Evolutionary conservation across 148 eudicot genomes (phyloP).

Genomic region (Euryodendron excelsum): DNA sequence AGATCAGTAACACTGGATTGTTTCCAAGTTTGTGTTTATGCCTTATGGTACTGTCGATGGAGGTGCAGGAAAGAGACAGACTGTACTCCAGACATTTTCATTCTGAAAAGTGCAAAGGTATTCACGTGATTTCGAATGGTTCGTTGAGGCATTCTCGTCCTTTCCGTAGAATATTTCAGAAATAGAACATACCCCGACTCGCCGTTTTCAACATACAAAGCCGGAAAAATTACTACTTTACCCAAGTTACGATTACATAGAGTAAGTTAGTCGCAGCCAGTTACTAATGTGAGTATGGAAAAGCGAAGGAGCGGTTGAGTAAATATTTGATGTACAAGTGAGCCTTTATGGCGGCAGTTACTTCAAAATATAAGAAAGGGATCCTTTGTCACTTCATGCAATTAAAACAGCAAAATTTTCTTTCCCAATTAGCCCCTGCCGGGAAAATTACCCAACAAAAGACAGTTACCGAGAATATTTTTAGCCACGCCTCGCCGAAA

Average conservation of each 20-base stretch:
- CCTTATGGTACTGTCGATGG: too few relatives aligned
- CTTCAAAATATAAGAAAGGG: constrained; percentile 10
- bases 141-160: constrained; percentile 5
- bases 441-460: neutral
- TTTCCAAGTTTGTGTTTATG: too few relatives aligned
- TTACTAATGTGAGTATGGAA: neutral
- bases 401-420: neutral
- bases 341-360: too few relatives aligned
- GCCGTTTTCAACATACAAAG: neutral
- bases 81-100: neutral
- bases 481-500: neutral
- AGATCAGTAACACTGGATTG: too few relatives aligned
- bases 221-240: neutral
- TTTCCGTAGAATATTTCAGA: neutral
- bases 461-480: neutral
- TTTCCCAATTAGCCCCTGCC: neutral
- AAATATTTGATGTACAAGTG: constrained; percentile 3
- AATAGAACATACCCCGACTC: neutral
- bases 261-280: neutral
- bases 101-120: too few relatives aligned
- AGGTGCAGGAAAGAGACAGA: too few relatives aligned
- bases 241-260: neutral
- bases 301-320: neutral
- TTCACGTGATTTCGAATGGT: constrained; percentile 1
- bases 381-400: constrained; percentile 12